phyloP scores from a whole-genome alignment of 169 alveolate genomes.

The Plasmodium blacklocki region DNA sequence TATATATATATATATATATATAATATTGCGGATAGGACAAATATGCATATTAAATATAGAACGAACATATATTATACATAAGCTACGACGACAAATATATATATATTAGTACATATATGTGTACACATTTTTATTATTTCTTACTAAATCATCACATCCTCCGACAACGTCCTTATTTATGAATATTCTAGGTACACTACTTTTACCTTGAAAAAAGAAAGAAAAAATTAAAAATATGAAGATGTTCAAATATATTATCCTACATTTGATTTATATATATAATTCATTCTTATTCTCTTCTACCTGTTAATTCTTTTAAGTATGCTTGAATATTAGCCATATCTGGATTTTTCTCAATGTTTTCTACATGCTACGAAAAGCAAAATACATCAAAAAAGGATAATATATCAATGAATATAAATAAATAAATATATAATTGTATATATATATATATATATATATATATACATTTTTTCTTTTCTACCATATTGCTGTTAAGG shows the following conservation, averaged over 20 bases:
- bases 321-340: conserved; percentile 58
- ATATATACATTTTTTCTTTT: background rate
- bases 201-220: conserved; percentile 38
- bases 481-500: conserved; percentile 16
- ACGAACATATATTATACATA: too few species aligned
- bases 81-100: background rate
- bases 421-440: background rate
- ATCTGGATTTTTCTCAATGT: conserved; percentile 62
- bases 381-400: background rate
- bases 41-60: too few species aligned
- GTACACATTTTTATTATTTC: background rate
- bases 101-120: background rate
- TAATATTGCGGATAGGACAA: too few species aligned
- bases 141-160: conserved; percentile 75
- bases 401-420: background rate
- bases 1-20: background rate
- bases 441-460: background rate
- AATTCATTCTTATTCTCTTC: background rate
- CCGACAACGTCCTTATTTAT: conserved; percentile 70
- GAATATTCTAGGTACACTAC: conserved; percentile 65
- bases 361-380: conserved; percentile 33
- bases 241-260: background rate
- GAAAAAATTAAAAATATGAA: background rate
- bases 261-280: background rate
- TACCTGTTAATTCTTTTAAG: conserved; percentile 64